A percentile compares a stretch with the other conserved stretches of the same genome.
phyloP scores from a whole-genome alignment of 164 flowering plant genomes.

The Vitis rupestris region DNA sequence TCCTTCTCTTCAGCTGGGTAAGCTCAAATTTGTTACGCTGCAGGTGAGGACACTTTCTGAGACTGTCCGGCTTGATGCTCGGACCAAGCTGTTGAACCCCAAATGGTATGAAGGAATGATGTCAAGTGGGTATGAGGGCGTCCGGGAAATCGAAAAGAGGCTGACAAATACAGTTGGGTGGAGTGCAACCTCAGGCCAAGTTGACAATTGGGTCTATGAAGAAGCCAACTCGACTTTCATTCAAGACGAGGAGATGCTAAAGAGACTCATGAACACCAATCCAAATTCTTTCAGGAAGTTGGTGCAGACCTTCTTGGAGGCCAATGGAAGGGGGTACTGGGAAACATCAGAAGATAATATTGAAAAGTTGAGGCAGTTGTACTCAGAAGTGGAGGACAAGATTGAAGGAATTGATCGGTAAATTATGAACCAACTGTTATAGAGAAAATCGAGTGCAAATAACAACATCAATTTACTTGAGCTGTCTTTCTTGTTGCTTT shows the following conservation, averaged over 20 bases:
- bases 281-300: constrained; percentile 97
- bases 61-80: constrained; percentile 92
- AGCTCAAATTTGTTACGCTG: background rate
- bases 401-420: constrained; percentile 93
- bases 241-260: constrained; percentile 84
- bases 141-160: constrained; percentile 93
- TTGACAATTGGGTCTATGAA: constrained; percentile 98
- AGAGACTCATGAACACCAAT: constrained; percentile 85
- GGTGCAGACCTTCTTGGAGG: constrained; percentile 95
- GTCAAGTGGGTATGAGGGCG: constrained; percentile 93
- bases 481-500: background rate
- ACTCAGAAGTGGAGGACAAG: constrained; percentile 98
- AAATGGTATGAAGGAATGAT: constrained; percentile 99
- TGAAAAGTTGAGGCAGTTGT: constrained; percentile 79
- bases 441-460: constrained; percentile 2
- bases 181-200: constrained; percentile 99
- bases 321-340: constrained; percentile 99
- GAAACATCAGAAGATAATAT: constrained; percentile 84
- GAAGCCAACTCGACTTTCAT: constrained; percentile 96
- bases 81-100: constrained; percentile 94
- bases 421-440: constrained; percentile 10
- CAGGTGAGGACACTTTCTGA: constrained; percentile 92
- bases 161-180: constrained; percentile 98
- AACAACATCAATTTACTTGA: constrained; percentile 4
- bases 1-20: background rate